Evolutionary conservation across 1,139 yeast genomes (phyloP).

Genomic region (Diutina rugosa): DNA sequence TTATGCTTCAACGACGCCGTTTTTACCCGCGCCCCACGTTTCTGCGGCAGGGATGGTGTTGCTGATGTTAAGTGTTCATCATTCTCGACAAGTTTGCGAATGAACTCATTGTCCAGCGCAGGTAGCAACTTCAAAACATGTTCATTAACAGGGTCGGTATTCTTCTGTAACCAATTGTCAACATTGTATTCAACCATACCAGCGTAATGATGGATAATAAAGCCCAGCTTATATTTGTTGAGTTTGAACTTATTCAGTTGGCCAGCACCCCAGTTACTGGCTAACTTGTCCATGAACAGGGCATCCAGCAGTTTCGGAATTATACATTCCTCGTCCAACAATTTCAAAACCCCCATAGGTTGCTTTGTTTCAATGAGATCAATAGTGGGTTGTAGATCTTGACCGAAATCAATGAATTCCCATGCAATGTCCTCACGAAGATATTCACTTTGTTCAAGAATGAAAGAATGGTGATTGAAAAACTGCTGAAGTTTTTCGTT

Average conservation of each 20-base stretch:
- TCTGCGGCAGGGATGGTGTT: constrained; percentile 3
- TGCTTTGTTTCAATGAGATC: constrained; percentile 70
- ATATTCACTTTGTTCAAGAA: constrained; percentile 92
- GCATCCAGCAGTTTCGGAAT: constrained; percentile 83
- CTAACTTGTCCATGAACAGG: constrained; percentile 72
- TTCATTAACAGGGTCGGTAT: constrained; percentile 86
- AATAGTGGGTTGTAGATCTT: constrained; percentile 88
- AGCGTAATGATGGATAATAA: constrained; percentile 84
- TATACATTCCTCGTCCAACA: constrained; percentile 90
- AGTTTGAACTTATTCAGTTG: constrained; percentile 51
- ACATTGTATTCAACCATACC: constrained; percentile 89
- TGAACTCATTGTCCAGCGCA: constrained; percentile 40
- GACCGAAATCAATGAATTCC: constrained; percentile 96
- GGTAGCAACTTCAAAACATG: constrained; percentile 48
- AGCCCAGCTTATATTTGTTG: constrained; percentile 58
- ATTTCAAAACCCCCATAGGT: constrained; percentile 81
- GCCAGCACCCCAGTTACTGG: constrained; percentile 47
- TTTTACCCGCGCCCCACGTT: constrained; percentile 28
- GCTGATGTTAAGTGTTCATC: constrained; percentile 8
- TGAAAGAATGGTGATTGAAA: constrained; percentile 96
- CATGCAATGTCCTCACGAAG: constrained; percentile 87
- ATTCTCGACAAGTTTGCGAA: constrained; percentile 15
- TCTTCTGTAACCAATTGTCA: constrained; percentile 89
- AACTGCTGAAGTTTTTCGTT: constrained; percentile 94
- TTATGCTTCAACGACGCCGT: constrained; percentile 83